Conservation (phyloP, 129 eudicot genomes). For the Pittosporum tobira region DNA sequence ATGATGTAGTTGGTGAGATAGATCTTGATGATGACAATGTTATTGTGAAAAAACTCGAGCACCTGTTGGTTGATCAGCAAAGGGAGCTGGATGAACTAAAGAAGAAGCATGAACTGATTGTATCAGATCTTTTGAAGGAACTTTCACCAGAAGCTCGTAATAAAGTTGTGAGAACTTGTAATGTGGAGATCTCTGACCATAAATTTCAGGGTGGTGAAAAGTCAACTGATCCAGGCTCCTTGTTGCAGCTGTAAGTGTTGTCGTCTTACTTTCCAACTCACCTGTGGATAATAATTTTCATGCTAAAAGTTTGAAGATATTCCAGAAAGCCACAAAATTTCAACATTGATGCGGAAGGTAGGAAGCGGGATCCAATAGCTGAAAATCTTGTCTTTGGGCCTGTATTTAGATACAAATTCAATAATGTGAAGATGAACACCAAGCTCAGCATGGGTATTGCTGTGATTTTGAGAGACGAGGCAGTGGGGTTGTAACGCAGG, state of each 20-base stretch:
- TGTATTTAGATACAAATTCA: slow-evolving; percentile 17
- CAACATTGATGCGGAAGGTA: slow-evolving; percentile 9
- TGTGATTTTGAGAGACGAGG: slow-evolving; percentile 32
- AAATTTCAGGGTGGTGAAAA: slow-evolving; percentile 10
- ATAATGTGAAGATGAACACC: slow-evolving; percentile 14
- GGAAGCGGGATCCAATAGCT: slow-evolving; percentile 14
- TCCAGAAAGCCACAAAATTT: slow-evolving; percentile 17
- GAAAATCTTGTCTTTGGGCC: slow-evolving; percentile 14
- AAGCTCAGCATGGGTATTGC: slow-evolving; percentile 34
- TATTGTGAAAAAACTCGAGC: slow-evolving; percentile 42
- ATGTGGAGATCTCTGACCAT: slow-evolving; percentile 27
- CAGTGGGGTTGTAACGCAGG: slow-evolving; percentile 15
- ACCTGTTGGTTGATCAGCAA: slow-evolving; percentile 53
- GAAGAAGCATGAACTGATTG: slow-evolving; percentile 49
- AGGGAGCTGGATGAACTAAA: slow-evolving; percentile 65
- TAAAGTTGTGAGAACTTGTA: slow-evolving; percentile 39
- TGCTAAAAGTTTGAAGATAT: slow-evolving; percentile 9
- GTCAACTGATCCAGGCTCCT: slow-evolving; percentile 14
- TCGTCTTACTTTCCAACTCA: slow-evolving; percentile 16
- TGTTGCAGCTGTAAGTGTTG: slow-evolving; percentile 30
- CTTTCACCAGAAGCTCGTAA: slow-evolving; percentile 45
- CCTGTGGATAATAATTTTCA: slow-evolving; percentile 17
- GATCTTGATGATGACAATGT: slow-evolving; percentile 30
- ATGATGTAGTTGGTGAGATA: neutral
- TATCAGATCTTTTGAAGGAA: slow-evolving; percentile 42